These are phyloP conservation scores for Triangularia verruculosa DNA, from an alignment of 2,329 filamentous ascomycete genomes.

Conservation along the genomic window DNA sequence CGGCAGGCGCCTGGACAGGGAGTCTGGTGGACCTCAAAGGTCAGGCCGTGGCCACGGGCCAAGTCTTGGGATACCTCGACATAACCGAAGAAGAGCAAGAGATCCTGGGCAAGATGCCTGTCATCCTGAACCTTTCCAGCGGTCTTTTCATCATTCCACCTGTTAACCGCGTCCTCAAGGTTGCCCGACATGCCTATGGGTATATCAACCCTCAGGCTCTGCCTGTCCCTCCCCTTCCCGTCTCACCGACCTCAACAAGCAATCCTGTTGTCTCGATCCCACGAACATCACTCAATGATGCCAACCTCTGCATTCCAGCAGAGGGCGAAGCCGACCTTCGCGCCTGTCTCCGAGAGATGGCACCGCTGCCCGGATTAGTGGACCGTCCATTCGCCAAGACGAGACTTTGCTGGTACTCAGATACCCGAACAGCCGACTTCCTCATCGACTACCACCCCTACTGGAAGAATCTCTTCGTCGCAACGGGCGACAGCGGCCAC, in stretches of 20 bases:
- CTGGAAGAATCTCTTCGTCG: slow-evolving; percentile 57
- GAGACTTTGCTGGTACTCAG: slow-evolving; percentile 72
- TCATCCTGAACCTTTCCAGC: slow-evolving; percentile 67
- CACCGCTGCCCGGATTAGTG: slow-evolving; percentile 55
- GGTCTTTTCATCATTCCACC: slow-evolving; percentile 77
- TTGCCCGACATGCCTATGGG: slow-evolving; percentile 67
- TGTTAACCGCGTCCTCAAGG: slow-evolving; percentile 58
- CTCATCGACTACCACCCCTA: slow-evolving; percentile 67
- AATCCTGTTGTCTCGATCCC: slow-evolving; percentile 37
- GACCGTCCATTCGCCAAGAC: slow-evolving; percentile 60
- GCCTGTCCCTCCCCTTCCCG: slow-evolving; percentile 19
- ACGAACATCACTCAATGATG: slow-evolving; percentile 48
- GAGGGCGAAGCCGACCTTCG: slow-evolving; percentile 64
- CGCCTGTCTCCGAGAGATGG: slow-evolving; percentile 56
- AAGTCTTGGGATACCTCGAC: slow-evolving; percentile 73
- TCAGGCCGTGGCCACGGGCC: slow-evolving; percentile 75
- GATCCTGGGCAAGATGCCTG: slow-evolving; percentile 62
- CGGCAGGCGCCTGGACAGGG: slow-evolving; percentile 84
- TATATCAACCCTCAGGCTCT: slow-evolving; percentile 53
- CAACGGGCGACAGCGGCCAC: slow-evolving; percentile 62
- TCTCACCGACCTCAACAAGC: slow-evolving; percentile 3
- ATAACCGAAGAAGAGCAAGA: slow-evolving; percentile 70
- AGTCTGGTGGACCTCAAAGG: slow-evolving; percentile 74
- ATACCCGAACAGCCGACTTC: slow-evolving; percentile 70
- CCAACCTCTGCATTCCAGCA: slow-evolving; percentile 48